phyloP scores from a whole-genome alignment of 1,284 basidiomycete species.

The Naganishia sp. region DNA sequence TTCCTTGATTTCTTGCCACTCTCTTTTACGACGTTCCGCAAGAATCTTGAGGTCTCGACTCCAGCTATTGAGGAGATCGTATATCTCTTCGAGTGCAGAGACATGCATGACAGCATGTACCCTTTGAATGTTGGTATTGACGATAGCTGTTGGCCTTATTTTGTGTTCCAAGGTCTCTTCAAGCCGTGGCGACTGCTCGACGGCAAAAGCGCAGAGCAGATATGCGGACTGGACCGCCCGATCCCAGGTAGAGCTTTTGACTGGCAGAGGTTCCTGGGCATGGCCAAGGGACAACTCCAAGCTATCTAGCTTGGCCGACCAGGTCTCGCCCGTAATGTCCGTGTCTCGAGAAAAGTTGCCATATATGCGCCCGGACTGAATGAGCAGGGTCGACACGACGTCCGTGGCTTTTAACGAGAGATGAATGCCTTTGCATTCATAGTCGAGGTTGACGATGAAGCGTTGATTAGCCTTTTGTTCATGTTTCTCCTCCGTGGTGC shows the following conservation, averaged over 20 bases:
- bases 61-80: slow-evolving; percentile 76
- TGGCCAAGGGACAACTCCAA: slow-evolving; percentile 42
- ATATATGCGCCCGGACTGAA: slow-evolving; percentile 24
- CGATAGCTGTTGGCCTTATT: slow-evolving; percentile 36
- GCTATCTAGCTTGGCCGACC: slow-evolving; percentile 7
- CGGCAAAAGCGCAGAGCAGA: slow-evolving; percentile 70
- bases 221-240: slow-evolving; percentile 63
- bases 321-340: slow-evolving; percentile 13
- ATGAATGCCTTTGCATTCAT: slow-evolving; percentile 18
- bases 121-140: slow-evolving; percentile 65
- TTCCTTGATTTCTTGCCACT: slow-evolving; percentile 78
- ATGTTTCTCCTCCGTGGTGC: not conserved
- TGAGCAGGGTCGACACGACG: slow-evolving; percentile 25
- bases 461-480: slow-evolving; percentile 10
- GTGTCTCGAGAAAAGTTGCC: slow-evolving; percentile 25
- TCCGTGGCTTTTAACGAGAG: slow-evolving; percentile 27
- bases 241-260: slow-evolving; percentile 60
- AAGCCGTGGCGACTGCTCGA: slow-evolving; percentile 47
- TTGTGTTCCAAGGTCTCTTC: slow-evolving; percentile 31
- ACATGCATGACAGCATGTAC: slow-evolving; percentile 90
- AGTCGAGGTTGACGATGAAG: slow-evolving; percentile 18
- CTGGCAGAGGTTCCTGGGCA: slow-evolving; percentile 52
- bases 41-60: slow-evolving; percentile 72
- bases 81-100: slow-evolving; percentile 80
- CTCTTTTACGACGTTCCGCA: slow-evolving; percentile 69